Conservation (phyloP, 345 rosid species). For the Alliaria petiolata region DNA sequence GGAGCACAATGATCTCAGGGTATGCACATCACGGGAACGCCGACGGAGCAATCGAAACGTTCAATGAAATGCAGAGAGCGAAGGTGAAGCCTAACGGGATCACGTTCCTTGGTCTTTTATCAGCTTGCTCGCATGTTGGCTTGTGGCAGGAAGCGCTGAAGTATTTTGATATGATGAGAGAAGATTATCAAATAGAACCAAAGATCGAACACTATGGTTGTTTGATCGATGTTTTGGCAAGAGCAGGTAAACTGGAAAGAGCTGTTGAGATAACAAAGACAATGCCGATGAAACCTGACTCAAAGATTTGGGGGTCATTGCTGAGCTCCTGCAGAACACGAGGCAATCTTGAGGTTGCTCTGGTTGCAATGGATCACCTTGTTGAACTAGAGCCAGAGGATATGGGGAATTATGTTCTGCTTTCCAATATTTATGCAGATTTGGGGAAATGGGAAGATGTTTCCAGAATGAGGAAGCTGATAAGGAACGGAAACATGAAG, state of each 20-base stretch:
- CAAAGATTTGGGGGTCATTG: slow-evolving; percentile 57
- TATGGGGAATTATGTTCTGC: slow-evolving; percentile 52
- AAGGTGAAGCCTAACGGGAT: slow-evolving; percentile 42
- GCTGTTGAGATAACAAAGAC: slow-evolving; percentile 37
- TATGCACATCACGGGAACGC: slow-evolving; percentile 59
- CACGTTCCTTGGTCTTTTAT: slow-evolving; percentile 51
- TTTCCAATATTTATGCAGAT: slow-evolving; percentile 56
- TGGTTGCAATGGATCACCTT: slow-evolving; percentile 47
- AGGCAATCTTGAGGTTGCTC: slow-evolving; percentile 38
- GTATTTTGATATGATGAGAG: slow-evolving; percentile 46
- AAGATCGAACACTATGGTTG: slow-evolving; percentile 52
- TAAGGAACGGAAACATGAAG: slow-evolving; percentile 45
- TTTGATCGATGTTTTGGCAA: slow-evolving; percentile 50
- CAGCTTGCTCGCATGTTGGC: slow-evolving; percentile 55
- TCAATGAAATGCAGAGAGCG: slow-evolving; percentile 43
- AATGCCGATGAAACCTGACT: slow-evolving; percentile 47
- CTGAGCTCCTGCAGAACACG: slow-evolving; percentile 44
- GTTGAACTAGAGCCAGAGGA: slow-evolving; percentile 54
- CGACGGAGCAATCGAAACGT: slow-evolving; percentile 32
- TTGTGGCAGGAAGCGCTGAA: slow-evolving; percentile 38
- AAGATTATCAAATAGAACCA: slow-evolving; percentile 39
- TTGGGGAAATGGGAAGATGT: slow-evolving; percentile 51
- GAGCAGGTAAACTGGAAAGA: slow-evolving; percentile 35
- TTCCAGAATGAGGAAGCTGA: slow-evolving; percentile 39
- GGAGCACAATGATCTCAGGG: slow-evolving; percentile 65